These are phyloP conservation scores for Citrus glauca DNA, from an alignment of 345 rosid genomes.

Conservation along the genomic window DNA sequence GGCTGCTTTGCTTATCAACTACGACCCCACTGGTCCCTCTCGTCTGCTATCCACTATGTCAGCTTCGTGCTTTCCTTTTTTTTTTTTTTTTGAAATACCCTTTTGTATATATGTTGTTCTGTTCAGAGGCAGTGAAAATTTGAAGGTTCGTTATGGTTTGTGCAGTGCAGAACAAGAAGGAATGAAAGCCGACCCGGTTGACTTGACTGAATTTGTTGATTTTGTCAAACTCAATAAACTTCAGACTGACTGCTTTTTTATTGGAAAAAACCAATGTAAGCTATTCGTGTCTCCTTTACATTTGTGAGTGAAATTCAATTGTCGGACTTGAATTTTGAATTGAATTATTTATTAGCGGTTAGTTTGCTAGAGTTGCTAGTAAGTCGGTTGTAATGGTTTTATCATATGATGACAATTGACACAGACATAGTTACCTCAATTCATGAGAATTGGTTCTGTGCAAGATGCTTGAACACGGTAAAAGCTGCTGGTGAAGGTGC, in stretches of 20 bases:
- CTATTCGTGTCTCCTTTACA: background rate
- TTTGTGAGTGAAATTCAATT: background rate
- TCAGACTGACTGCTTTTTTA: constrained; percentile 58
- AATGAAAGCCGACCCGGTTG: constrained; percentile 54
- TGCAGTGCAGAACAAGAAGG: constrained; percentile 76
- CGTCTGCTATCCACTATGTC: constrained; percentile 81
- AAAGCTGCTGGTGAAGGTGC: constrained; percentile 82
- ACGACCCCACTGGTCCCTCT: constrained; percentile 75
- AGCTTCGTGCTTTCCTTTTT: background rate
- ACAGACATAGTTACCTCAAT: constrained; percentile 74
- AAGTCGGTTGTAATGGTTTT: too few species aligned
- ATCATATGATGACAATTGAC: too few species aligned
- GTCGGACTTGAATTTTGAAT: background rate
- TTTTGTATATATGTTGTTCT: background rate
- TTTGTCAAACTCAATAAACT: constrained; percentile 65
- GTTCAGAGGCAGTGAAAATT: background rate
- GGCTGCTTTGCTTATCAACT: constrained; percentile 69
- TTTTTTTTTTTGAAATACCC: background rate
- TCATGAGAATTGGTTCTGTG: constrained; percentile 76
- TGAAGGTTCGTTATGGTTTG: constrained; percentile 17
- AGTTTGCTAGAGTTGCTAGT: background rate
- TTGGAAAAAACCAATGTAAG: constrained; percentile 76
- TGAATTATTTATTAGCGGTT: background rate
- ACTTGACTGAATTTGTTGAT: constrained; percentile 50
- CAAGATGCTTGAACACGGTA: constrained; percentile 65